Conservation (phyloP, 805 yeast species). For the Wickerhamomyces chambardii region DNA sequence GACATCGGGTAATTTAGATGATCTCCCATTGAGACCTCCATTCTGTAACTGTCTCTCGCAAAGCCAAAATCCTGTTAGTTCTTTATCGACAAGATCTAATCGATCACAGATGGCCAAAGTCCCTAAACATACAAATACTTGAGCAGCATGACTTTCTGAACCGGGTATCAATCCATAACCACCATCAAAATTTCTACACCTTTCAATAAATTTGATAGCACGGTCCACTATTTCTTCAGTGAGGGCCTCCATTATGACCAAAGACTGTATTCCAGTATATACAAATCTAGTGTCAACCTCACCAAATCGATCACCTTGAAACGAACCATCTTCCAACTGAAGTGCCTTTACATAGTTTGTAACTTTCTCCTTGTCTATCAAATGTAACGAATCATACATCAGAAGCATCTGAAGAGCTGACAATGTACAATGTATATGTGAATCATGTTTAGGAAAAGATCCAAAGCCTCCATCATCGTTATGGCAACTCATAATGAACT, state of each 20-base stretch:
- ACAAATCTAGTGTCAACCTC: slow-evolving; percentile 91
- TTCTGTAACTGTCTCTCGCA: slow-evolving; percentile 77
- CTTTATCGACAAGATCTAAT: slow-evolving; percentile 36
- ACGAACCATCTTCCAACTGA: slow-evolving; percentile 51
- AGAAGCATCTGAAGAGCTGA: slow-evolving; percentile 79
- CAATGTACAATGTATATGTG: slow-evolving; percentile 76
- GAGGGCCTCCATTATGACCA: slow-evolving; percentile 61
- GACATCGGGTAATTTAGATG: slow-evolving; percentile 94
- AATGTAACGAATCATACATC: slow-evolving; percentile 52
- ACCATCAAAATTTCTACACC: slow-evolving; percentile 89
- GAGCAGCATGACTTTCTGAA: slow-evolving; percentile 93
- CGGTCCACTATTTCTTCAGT: slow-evolving; percentile 45
- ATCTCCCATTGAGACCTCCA: slow-evolving; percentile 96
- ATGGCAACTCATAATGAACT: slow-evolving; percentile 65
- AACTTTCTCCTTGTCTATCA: slow-evolving; percentile 24
- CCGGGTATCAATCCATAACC: slow-evolving; percentile 93
- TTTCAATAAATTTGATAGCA: slow-evolving; percentile 55
- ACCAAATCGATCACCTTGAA: slow-evolving; percentile 86
- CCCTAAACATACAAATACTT: slow-evolving; percentile 79
- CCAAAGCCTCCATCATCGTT: slow-evolving; percentile 75
- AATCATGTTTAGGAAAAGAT: slow-evolving; percentile 83
- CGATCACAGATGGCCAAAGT: slow-evolving; percentile 61
- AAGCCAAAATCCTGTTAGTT: slow-evolving; percentile 72
- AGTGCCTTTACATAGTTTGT: slow-evolving; percentile 27
- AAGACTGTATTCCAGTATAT: slow-evolving; percentile 68